Conservation (phyloP, 805 yeast species). For the Kazachstania viticola region DNA sequence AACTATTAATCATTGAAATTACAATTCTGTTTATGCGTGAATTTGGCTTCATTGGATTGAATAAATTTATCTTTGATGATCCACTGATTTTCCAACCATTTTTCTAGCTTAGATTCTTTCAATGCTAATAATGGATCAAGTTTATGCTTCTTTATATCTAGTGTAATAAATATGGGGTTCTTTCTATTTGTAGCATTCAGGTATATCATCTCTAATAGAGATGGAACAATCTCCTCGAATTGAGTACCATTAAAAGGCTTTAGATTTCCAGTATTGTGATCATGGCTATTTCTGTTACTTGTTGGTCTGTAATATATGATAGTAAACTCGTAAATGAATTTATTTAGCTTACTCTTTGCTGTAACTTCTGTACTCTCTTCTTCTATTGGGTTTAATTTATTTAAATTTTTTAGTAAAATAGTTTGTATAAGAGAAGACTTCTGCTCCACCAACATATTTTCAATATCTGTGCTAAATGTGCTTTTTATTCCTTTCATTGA, state of each 20-base stretch:
- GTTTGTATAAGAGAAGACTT: background rate
- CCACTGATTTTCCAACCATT: conserved; percentile 74
- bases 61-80: conserved; percentile 48
- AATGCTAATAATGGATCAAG: conserved; percentile 37
- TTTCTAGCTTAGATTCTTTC: conserved; percentile 47
- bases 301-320: conserved; percentile 29
- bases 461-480: background rate
- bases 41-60: conserved; percentile 29
- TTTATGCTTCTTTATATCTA: conserved; percentile 37
- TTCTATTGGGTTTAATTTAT: too few relatives aligned
- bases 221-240: conserved; percentile 24
- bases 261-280: conserved; percentile 14
- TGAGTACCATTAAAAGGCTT: conserved; percentile 15
- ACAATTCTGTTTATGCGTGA: too few relatives aligned
- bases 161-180: conserved; percentile 28
- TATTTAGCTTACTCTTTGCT: conserved; percentile 4
- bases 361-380: too few relatives aligned
- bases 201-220: conserved; percentile 17
- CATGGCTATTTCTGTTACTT: conserved; percentile 11
- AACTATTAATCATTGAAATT: too few relatives aligned
- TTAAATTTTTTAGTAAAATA: background rate
- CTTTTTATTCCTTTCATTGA: background rate
- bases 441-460: background rate
- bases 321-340: conserved; percentile 25
- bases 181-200: background rate